phyloP scores from a whole-genome alignment of 257 asterid genomes.

The Scutellaria baicalensis region DNA sequence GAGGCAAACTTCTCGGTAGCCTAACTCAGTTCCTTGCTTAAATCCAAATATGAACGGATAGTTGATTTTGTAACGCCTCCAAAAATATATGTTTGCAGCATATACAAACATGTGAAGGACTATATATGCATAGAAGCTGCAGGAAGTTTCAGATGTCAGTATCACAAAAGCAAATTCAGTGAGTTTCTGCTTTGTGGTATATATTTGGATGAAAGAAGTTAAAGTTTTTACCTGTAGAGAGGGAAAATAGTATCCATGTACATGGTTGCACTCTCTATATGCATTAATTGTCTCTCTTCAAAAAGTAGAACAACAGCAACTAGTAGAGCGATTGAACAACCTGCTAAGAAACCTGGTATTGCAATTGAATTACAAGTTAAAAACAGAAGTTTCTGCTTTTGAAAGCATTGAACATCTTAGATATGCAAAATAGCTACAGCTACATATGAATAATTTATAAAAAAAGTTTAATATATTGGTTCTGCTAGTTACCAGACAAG shows the following conservation, averaged over 20 bases:
- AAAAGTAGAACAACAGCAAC: slow-evolving; percentile 53
- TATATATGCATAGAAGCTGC: slow-evolving; percentile 65
- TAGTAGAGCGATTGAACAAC: slow-evolving; percentile 61
- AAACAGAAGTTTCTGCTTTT: neutral
- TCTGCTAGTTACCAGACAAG: slow-evolving; percentile 45
- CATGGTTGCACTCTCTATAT: slow-evolving; percentile 30
- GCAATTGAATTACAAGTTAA: slow-evolving; percentile 6
- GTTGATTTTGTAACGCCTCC: slow-evolving; percentile 84
- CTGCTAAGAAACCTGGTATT: slow-evolving; percentile 70
- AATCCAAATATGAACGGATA: slow-evolving; percentile 80
- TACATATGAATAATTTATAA: neutral
- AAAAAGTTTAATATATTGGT: neutral
- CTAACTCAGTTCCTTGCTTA: slow-evolving; percentile 72
- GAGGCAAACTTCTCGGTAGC: slow-evolving; percentile 70
- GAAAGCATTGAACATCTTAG: slow-evolving; percentile 1
- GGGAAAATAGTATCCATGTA: slow-evolving; percentile 60
- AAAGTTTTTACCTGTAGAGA: slow-evolving; percentile 54
- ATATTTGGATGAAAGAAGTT: neutral
- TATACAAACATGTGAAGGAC: slow-evolving; percentile 71
- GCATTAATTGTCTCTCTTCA: slow-evolving; percentile 41
- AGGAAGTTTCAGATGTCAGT: slow-evolving; percentile 21
- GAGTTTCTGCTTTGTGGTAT: neutral
- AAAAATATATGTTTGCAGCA: slow-evolving; percentile 68
- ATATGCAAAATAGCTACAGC: slow-evolving; percentile 6
- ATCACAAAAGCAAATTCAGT: neutral